Evolutionary conservation across 495 filamentous ascomycete species (phyloP), one percentile per base, ranked within the genome.

Genomic region (Neurospora hispaniola): DNA sequence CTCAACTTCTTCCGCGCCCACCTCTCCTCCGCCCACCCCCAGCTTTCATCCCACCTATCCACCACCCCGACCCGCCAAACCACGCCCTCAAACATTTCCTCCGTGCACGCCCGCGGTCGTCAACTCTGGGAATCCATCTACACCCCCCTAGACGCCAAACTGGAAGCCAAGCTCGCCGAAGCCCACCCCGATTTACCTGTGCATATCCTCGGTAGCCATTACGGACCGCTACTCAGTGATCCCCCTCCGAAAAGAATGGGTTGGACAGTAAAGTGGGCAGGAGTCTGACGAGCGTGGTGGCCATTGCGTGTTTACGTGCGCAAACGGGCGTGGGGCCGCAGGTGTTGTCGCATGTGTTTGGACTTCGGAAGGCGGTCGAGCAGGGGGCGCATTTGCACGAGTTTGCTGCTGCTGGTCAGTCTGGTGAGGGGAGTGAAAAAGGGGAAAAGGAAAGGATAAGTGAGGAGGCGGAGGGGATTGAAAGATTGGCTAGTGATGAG

Each of bases 281-380:
- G 16, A 84, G 89, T 5, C 76, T 90, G 71, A 93, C 91, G 4
- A 90, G 87, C 66, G 82, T 94, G 20, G 85, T 93, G 7, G 92
- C 91, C 0, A 82, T 94, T 42, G 82, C 91, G 12, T 92, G 89
- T 78, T 75, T 94, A 77, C 79, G 92, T 23, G 86, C 92, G 69
- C 92, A 94, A 83, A 89, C 89, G 12, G 92, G 92, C 2, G 92
- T 94, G 4, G 92, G 89, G 2, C 92, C 92, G 31, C 92, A 94
- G 83, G 91, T 94, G 8, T 80, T 89, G 8, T 90, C 88, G 73
- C 92, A 94, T 81, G 82, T 94, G 0, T 93, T 91, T 83, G 92
- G 91, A 5, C 75, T 93, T 78, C 78, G 90, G 59, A 94, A 94
- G 83, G 90, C 87, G 16, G 83, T 89, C 31, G 90, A 92, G 73